Base-by-base conservation (phyloP, 139 green algal species). In the Chlamydomonas incerta region DNA sequence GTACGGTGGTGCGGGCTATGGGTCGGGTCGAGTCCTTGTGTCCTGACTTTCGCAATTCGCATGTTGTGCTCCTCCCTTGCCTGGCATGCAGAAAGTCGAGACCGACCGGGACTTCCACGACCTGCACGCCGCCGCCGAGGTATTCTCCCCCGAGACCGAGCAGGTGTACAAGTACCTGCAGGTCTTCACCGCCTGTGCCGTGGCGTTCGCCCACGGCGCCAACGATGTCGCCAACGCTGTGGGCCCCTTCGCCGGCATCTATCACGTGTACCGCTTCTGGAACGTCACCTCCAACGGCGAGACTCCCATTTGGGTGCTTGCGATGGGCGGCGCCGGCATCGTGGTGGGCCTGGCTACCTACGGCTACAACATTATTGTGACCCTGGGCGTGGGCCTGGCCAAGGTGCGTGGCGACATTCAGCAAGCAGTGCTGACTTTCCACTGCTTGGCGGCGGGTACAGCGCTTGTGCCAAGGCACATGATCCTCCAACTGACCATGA, bases 191-290 rank as follows among this genome's bases (percentile, higher is more conserved):
- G 75, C 79, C 20, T 86, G 65, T 28, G 65, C 35, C 50, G 80
- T 90, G 35, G 75, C 80, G 0, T 87, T 87, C 18, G 71, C 63
- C 0, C 85, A 89, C 46, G 96, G 96, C 17, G 83, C 92, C 69
- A 97, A 97, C 81, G 95, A 98, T 86, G 94, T 98, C 0, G 93
- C 94, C 75, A 98, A 98, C 70, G 86, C 92, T 23, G 87, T 93
- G 15, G 96, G 96, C 14, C 93, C 94, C 37, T 95, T 96, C 33
- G 86, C 93, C 46, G 95, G 89, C 60, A 93, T 97, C 83, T 96
- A 90, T 62, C 79, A 80, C 28, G 81, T 85, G 2, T 92, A 88
- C 75, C 58, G 76, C 81, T 86, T 55, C 62, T 85, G 67, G 37
- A 74, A 74, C 20, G 92, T 97, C 1, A 77, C 89, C 14, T 68